These are phyloP conservation scores for Cunninghamia lanceolata DNA, from an alignment of 75 land plant species.

Conservation along the genomic window DNA sequence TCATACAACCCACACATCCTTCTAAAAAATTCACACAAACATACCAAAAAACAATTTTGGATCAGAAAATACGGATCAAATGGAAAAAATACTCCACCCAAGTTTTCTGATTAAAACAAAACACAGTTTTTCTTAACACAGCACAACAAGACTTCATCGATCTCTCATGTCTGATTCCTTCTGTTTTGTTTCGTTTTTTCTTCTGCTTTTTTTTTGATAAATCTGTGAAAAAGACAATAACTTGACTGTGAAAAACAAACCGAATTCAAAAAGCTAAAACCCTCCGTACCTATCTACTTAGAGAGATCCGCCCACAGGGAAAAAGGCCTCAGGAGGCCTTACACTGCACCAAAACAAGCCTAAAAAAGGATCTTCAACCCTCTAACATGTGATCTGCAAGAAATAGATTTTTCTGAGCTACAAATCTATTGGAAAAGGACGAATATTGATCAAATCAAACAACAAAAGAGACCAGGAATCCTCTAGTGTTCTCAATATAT, in stretches of 20 bases:
- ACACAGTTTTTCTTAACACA: not conserved
- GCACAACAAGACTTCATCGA: not conserved
- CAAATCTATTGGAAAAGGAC: not conserved
- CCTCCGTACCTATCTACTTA: not conserved
- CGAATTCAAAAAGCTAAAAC: not conserved
- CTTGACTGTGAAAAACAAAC: not conserved
- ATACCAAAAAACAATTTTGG: not conserved
- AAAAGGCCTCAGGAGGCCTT: not conserved
- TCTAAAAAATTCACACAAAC: not conserved
- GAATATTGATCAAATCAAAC: not conserved
- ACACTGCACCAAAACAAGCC: not conserved
- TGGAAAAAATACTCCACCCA: not conserved
- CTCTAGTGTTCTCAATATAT: not conserved
- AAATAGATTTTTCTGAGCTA: not conserved
- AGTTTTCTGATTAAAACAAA: not conserved
- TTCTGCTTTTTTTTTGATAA: not conserved
- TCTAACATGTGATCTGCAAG: not conserved
- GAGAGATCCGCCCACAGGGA: conserved; percentile 5
- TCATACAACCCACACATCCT: not conserved
- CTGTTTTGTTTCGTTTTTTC: not conserved
- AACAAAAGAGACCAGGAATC: not conserved
- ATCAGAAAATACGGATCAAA: not conserved
- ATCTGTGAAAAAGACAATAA: not conserved
- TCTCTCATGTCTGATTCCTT: not conserved
- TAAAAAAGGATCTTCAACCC: not conserved